These are phyloP conservation scores for Lasiosphaeria miniovina DNA, from an alignment of 495 filamentous ascomycete genomes.

Conservation along the genomic window DNA sequence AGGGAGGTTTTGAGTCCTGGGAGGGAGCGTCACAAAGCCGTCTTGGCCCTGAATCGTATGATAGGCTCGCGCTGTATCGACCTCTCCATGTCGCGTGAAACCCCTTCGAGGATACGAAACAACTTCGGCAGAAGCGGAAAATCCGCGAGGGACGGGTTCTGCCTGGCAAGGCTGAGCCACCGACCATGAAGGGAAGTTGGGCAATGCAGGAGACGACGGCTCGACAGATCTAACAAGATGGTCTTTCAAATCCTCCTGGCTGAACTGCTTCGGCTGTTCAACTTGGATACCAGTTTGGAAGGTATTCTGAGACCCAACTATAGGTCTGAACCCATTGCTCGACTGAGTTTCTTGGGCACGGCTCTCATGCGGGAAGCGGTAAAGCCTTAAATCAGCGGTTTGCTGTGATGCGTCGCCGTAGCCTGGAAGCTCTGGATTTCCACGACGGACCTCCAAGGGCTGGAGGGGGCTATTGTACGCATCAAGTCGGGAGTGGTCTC, in stretches of 20 bases:
- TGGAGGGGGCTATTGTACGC: constrained; percentile 4
- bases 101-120: background rate
- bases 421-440: background rate
- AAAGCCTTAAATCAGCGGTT: background rate
- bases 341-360: background rate
- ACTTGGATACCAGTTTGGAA: constrained; percentile 1
- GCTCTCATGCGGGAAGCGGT: constrained; percentile 8
- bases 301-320: constrained; percentile 19
- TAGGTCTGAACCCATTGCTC: constrained; percentile 16
- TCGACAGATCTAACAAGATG: constrained; percentile 43
- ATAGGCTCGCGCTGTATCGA: background rate
- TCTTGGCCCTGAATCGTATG: constrained; percentile 9
- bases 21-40: constrained; percentile 28
- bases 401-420: constrained; percentile 7
- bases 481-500: constrained; percentile 2
- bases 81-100: background rate
- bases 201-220: constrained; percentile 27
- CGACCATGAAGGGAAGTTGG: constrained; percentile 12
- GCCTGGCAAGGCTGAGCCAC: constrained; percentile 1
- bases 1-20: constrained; percentile 14
- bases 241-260: constrained; percentile 35
- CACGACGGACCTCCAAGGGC: background rate
- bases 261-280: constrained; percentile 19
- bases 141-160: constrained; percentile 1
- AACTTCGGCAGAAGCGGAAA: background rate